Conservation (phyloP, 768 basidiomycete species). For the Leccinum ochraceum region DNA sequence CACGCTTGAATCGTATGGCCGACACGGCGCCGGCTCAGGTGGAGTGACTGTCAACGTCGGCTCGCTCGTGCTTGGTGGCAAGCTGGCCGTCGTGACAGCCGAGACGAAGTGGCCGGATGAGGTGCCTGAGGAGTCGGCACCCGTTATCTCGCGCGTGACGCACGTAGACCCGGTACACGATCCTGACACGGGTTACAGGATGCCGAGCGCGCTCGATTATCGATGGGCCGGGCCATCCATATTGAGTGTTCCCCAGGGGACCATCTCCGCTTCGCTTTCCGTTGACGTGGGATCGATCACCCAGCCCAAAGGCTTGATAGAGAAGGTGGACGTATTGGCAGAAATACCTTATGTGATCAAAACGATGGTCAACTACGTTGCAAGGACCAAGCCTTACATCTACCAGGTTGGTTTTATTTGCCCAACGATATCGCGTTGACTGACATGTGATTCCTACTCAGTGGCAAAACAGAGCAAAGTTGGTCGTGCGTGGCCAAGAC, state of each 20-base stretch:
- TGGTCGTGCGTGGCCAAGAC: slow-evolving; percentile 47
- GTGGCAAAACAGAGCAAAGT: slow-evolving; percentile 60
- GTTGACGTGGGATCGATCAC: slow-evolving; percentile 59
- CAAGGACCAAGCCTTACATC: slow-evolving; percentile 91
- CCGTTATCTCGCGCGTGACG: slow-evolving; percentile 61
- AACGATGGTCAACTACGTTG: slow-evolving; percentile 90
- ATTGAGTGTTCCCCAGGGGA: slow-evolving; percentile 49
- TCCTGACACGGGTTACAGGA: slow-evolving; percentile 77
- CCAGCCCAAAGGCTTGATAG: slow-evolving; percentile 73
- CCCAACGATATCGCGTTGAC: not conserved
- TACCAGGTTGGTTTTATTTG: slow-evolving; percentile 68
- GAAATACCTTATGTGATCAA: slow-evolving; percentile 94
- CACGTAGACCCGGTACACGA: slow-evolving; percentile 67
- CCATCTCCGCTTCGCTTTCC: slow-evolving; percentile 54
- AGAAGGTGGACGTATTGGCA: slow-evolving; percentile 93
- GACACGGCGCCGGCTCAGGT: slow-evolving; percentile 77
- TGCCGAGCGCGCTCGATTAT: slow-evolving; percentile 68
- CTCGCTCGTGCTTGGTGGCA: slow-evolving; percentile 76
- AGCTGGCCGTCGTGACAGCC: slow-evolving; percentile 74
- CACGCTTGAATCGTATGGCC: slow-evolving; percentile 78
- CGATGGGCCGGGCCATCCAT: slow-evolving; percentile 79
- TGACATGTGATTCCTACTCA: slow-evolving; percentile 23
- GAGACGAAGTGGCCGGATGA: slow-evolving; percentile 79
- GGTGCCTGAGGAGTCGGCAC: slow-evolving; percentile 44
- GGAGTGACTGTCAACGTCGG: slow-evolving; percentile 87